phyloP scores from a whole-genome alignment of 1,139 yeast species.

The Hyphopichia burtonii region DNA sequence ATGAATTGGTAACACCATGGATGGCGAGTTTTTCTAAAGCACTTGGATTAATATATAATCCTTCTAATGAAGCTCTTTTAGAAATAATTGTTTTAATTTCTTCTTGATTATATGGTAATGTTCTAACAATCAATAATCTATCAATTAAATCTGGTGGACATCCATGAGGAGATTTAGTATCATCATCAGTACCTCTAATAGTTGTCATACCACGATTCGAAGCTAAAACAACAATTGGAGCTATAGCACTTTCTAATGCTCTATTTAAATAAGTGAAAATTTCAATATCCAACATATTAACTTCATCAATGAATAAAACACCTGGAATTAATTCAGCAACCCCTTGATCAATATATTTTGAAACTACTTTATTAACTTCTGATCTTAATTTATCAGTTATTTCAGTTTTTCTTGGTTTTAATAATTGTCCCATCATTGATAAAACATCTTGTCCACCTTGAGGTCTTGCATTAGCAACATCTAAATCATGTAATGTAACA shows the following conservation, averaged over 20 bases:
- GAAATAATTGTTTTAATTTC: conserved; percentile 81
- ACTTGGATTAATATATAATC: conserved; percentile 57
- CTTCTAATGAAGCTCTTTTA: conserved; percentile 78
- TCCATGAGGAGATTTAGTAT: conserved; percentile 83
- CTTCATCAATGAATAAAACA: conserved; percentile 95
- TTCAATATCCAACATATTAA: conserved; percentile 95
- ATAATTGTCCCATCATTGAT: conserved; percentile 97
- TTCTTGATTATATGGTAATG: conserved; percentile 79
- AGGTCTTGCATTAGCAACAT: conserved; percentile 94
- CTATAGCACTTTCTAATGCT: conserved; percentile 87
- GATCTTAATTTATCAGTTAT: conserved; percentile 91
- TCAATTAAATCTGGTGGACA: conserved; percentile 94
- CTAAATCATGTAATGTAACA: conserved; percentile 93
- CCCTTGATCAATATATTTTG: conserved; percentile 95
- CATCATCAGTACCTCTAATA: conserved; percentile 83
- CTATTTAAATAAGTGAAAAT: conserved; percentile 91
- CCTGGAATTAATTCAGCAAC: conserved; percentile 98
- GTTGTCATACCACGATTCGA: conserved; percentile 93
- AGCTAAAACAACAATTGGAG: conserved; percentile 93
- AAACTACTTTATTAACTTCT: conserved; percentile 94
- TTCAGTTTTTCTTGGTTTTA: conserved; percentile 97
- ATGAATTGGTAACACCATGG: conserved; percentile 71
- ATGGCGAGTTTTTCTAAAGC: conserved; percentile 73
- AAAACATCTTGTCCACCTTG: conserved; percentile 99
- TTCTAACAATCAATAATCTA: conserved; percentile 85